These are phyloP conservation scores for Fusarium udum DNA, from an alignment of 2,329 filamentous ascomycete genomes.

Conservation along the genomic window DNA sequence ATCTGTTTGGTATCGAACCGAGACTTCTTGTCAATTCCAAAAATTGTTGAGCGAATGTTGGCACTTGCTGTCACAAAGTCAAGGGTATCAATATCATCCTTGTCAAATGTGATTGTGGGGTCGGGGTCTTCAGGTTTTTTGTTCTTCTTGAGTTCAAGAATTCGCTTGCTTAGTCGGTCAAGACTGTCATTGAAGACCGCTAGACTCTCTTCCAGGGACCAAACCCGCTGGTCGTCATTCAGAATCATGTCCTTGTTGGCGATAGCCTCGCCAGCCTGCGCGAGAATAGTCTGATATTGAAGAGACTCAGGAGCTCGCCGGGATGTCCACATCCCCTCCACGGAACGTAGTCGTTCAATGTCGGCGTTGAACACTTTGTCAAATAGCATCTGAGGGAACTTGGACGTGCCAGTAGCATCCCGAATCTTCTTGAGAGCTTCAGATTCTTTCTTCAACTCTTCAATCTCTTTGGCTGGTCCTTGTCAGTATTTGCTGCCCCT, in stretches of 20 bases:
- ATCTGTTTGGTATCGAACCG: constrained; percentile 99
- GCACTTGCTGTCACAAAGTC: constrained; percentile 93
- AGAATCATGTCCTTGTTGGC: constrained; percentile 64
- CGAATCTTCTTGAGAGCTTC: constrained; percentile 85
- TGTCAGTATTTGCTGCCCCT: constrained; percentile 6
- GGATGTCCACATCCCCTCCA: constrained; percentile 97
- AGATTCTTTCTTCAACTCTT: constrained; percentile 84
- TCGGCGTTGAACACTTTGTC: constrained; percentile 92
- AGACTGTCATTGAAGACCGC: constrained; percentile 88
- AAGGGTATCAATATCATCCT: constrained; percentile 93
- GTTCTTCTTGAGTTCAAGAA: constrained; percentile 69
- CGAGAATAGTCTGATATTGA: constrained; percentile 69
- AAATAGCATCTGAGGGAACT: constrained; percentile 84
- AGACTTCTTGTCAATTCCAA: constrained; percentile 86
- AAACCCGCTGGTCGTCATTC: constrained; percentile 76
- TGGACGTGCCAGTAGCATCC: constrained; percentile 78
- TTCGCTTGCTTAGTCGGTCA: constrained; percentile 76
- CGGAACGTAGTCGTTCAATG: constrained; percentile 80
- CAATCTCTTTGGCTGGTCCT: constrained; percentile 75
- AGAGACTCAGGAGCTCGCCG: constrained; percentile 78
- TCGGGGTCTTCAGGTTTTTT: constrained; percentile 60
- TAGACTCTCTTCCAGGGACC: constrained; percentile 86
- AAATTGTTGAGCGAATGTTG: constrained; percentile 89
- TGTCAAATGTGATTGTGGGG: constrained; percentile 87
- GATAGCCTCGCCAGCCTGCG: constrained; percentile 60